Percentiles rank a stretch among this genome's conserved stretches.
phyloP scores from a whole-genome alignment of 164 flowering plant species.

The Aristolochia californica region DNA sequence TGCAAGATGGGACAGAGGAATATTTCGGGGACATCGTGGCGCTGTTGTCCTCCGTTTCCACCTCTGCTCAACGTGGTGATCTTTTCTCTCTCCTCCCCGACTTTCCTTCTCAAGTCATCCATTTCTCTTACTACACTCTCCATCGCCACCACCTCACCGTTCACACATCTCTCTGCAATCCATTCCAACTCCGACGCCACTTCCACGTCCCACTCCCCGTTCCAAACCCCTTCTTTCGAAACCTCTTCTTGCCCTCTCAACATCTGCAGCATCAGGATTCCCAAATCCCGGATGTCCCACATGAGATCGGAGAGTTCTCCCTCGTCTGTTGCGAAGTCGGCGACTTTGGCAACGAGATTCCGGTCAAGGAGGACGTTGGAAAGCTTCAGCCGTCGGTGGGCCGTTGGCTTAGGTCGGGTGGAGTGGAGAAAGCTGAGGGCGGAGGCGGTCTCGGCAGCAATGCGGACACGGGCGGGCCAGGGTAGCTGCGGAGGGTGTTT shows the following conservation, averaged over 20 bases:
- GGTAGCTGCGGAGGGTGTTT: constrained; percentile 12
- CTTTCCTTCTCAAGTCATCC: constrained; percentile 23
- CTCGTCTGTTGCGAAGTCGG: constrained; percentile 16
- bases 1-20: constrained; percentile 59
- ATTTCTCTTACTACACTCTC: constrained; percentile 22
- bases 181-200: constrained; percentile 33
- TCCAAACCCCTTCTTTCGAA: constrained; percentile 14
- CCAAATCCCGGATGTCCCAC: constrained; percentile 35
- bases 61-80: not conserved
- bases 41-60: constrained; percentile 6
- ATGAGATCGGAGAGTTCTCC: constrained; percentile 5
- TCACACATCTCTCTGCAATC: constrained; percentile 34
- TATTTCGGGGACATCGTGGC: constrained; percentile 22
- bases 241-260: constrained; percentile 18
- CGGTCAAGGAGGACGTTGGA: constrained; percentile 50
- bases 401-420: constrained; percentile 35
- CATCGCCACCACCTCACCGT: constrained; percentile 7
- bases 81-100: constrained; percentile 17
- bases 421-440: constrained; percentile 47
- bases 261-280: constrained; percentile 35
- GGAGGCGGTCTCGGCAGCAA: constrained; percentile 37
- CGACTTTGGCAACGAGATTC: constrained; percentile 40
- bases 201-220: constrained; percentile 54
- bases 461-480: constrained; percentile 49
- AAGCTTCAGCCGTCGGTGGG: constrained; percentile 33